Evolutionary conservation across 306 rosid species (phyloP), one percentile per base, ranked within the genome.

Genomic region (Medicago ruthenica): DNA sequence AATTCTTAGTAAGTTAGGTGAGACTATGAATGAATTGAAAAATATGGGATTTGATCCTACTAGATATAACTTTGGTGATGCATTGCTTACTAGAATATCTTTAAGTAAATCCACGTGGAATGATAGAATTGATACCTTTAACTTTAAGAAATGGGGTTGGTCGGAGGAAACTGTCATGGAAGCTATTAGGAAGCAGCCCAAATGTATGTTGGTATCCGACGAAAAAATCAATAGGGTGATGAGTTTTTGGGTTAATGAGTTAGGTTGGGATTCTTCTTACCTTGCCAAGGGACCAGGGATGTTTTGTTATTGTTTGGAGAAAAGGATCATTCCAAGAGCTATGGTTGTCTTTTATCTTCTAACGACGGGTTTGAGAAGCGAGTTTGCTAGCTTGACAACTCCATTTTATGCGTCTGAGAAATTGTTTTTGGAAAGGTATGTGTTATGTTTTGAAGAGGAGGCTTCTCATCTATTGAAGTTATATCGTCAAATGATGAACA

Each of bases 131-230:
- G 72, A 77, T 7, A 48, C 72, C 20, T 90, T 9, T n/a, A n/a
- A n/a, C n/a, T n/a, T n/a, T 44, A 86, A 74, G 74, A 80, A 41
- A 21, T 90, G 89, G 91, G 93, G 94, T 53, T 91, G 83, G 85
- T 71, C 85, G 7, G 92, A 91, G 15, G 91, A 87, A 17, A 80
- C 70, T 18, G 34, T 83, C 40, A 20, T 41, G 24, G 63, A 65
- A 13, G 78, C 85, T 2, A 82, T 87, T 65, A 18, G 41, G 73
- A 83, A 1, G 80, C 18, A 55, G 4, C 92, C 95, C 0, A 5
- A 39, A 3, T 77, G 81, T 44, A 80, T 89, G 85, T 27, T 24
- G 18, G 2, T 6, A 20, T 89, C 89, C 0, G 79, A n/a, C 48
- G 81, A 81, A 8, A 89, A 91, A 71, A 76, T 91, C 13, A 53